These are phyloP conservation scores for Arachis stenosperma DNA, from an alignment of 306 rosid species.

Conservation along the genomic window DNA sequence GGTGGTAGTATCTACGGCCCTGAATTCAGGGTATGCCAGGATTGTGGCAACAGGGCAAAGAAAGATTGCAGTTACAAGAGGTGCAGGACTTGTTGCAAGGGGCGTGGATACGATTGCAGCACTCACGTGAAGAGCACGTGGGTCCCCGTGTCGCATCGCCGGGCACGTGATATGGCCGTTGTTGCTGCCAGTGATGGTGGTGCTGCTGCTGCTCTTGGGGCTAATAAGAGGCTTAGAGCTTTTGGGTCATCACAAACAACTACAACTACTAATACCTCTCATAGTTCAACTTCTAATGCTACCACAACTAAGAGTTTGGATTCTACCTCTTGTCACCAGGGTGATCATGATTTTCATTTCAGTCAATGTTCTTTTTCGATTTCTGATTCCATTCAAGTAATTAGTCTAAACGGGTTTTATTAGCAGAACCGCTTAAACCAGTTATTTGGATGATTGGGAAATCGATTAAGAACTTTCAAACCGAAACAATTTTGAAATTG, in stretches of 20 bases:
- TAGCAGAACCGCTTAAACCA: too few relatives aligned
- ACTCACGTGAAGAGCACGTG: slow-evolving; percentile 92
- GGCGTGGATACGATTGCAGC: slow-evolving; percentile 66
- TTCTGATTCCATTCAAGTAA: too few relatives aligned
- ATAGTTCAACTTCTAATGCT: slow-evolving; percentile 59
- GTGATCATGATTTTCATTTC: slow-evolving; percentile 19
- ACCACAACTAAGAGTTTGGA: slow-evolving; percentile 55
- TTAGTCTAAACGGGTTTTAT: too few relatives aligned
- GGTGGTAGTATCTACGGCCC: slow-evolving; percentile 36
- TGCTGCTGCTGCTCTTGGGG: slow-evolving; percentile 40
- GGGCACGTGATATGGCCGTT: slow-evolving; percentile 47
- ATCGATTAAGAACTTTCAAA: too few relatives aligned
- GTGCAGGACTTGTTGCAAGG: slow-evolving; percentile 88
- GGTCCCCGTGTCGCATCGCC: slow-evolving; percentile 63
- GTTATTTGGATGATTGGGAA: too few relatives aligned
- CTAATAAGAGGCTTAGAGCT: slow-evolving; percentile 58
- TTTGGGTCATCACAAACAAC: slow-evolving; percentile 49
- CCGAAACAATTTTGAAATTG: too few relatives aligned
- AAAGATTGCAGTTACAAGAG: slow-evolving; percentile 66
- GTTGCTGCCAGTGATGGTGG: slow-evolving; percentile 34
- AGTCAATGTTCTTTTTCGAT: too few relatives aligned
- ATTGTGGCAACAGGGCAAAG: slow-evolving; percentile 88
- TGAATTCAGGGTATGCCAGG: slow-evolving; percentile 60
- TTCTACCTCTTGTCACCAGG: slow-evolving; percentile 59
- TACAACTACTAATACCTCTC: slow-evolving; percentile 53